Evolutionary conservation across 306 rosid genomes (phyloP).

Genomic region (Vigna reflexopilosa): DNA sequence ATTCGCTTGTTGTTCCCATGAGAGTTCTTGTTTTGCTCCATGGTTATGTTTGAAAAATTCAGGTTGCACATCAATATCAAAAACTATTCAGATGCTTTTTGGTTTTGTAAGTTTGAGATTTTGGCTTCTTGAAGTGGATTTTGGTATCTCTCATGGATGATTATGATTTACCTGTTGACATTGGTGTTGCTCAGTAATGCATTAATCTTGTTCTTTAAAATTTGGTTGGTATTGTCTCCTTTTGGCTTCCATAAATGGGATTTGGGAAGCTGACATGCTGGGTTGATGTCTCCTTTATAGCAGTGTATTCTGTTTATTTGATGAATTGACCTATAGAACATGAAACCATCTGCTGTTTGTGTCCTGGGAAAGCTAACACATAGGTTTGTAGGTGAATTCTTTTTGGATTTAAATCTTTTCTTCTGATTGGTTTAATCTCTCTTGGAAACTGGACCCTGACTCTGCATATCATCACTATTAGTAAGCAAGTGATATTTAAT

Average conservation of each 20-base stretch:
- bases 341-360: not conserved
- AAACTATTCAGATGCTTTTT: no score
- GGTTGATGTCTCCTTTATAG: not conserved
- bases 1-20: not conserved
- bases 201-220: no score
- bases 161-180: no score
- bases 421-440: slow-evolving; percentile 15
- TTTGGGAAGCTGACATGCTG: not conserved
- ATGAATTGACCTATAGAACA: not conserved
- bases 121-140: no score
- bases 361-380: not conserved
- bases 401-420: not conserved
- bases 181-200: no score
- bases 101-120: no score
- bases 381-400: not conserved
- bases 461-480: not conserved
- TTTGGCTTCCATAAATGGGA: slow-evolving; percentile 7
- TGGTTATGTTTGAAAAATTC: no score
- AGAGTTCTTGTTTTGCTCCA: not conserved
- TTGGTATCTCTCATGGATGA: no score
- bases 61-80: no score
- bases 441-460: slow-evolving; percentile 3
- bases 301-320: slow-evolving; percentile 5
- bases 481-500: no score
- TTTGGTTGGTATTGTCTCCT: not conserved